A percentile compares a stretch with the other conserved stretches of the same genome.
Conservation (phyloP, 2,329 filamentous ascomycete genomes). For the Knufia petricola region DNA sequence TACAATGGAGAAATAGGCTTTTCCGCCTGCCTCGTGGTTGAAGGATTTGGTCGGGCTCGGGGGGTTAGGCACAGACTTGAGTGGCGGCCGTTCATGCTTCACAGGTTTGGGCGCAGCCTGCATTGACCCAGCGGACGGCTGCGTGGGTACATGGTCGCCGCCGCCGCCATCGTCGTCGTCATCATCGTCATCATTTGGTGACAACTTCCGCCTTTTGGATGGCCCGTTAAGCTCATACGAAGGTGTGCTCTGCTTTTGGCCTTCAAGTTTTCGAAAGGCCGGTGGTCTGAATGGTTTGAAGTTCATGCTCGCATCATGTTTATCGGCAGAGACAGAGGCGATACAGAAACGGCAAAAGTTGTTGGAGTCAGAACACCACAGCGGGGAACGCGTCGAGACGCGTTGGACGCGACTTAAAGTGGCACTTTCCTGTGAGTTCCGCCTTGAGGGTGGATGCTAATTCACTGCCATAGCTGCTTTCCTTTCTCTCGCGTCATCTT, state of each 20-base stretch:
- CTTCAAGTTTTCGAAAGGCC: conserved; percentile 29
- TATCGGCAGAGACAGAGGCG: neutral
- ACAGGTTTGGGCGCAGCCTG: neutral
- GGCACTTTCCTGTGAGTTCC: too few species aligned
- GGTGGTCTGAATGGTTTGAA: conserved; percentile 40
- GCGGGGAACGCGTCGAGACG: conserved; percentile 6
- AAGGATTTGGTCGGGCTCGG: conserved; percentile 27
- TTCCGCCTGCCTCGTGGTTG: conserved; percentile 5
- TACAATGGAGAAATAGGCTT: conserved; percentile 17
- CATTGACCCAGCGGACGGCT: neutral
- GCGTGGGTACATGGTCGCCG: neutral
- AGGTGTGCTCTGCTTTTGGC: conserved; percentile 7
- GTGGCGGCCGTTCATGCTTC: conserved; percentile 9
- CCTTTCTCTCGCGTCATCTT: too few species aligned
- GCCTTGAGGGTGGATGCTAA: too few species aligned
- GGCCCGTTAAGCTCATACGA: conserved; percentile 18
- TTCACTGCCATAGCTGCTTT: too few species aligned
- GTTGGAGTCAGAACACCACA: neutral
- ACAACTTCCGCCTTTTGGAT: conserved; percentile 31
- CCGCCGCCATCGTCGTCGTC: conserved; percentile 6
- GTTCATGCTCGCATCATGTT: conserved; percentile 26
- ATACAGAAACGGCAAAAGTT: neutral
- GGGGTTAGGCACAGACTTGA: conserved; percentile 24
- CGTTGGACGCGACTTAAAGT: conserved; percentile 4
- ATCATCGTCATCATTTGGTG: conserved; percentile 12